Base-by-base conservation (phyloP, 331 rosid genomes). In the Spiraea crenata region DNA sequence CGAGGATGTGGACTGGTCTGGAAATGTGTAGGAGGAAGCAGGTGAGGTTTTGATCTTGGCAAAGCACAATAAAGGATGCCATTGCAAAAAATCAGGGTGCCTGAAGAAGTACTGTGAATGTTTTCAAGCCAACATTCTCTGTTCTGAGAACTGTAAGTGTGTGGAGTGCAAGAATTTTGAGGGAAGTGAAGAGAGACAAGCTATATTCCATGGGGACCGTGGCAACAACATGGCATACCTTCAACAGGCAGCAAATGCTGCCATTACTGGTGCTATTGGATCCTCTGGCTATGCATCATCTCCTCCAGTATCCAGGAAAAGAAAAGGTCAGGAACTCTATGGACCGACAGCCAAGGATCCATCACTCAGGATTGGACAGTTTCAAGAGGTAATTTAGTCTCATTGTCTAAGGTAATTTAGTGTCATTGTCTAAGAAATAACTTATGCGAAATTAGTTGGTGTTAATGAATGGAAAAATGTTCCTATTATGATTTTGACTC, bases 221-320 rank as follows among this genome's bases (percentile, higher is more conserved):
- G 88, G 74, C 81, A 87, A 83, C 89, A 88, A 80, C 81, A 80
- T 83, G 50, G 85, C 86, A 45, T 74, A 78, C 80, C 79, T 88
- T 85, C 99, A 91, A 82, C 98, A 87, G 86, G 96, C 93, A 13
- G 97, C 97, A 65, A 95, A 95, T 85, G 99, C 99, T 70, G 96
- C 97, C 82, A 95, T 95, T 78, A 91, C 96, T 73, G 98, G 93
- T 80, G 99, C 96, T 71, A 84, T 91, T 79, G 99, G 96, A 74
- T 85, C 98, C 79, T 91, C 95, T 57, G 99, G 98, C 45, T 91
- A 73, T 76, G 83, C 86, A 58, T 84, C 85, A 66, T 82, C 87
- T 4, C 98, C 92, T 72, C 90, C 92, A 31, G 76, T 71, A 75
- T 79, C 96, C 67, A 88, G 81, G 86, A 91, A 84, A 85, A 89